Evolutionary conservation across 1,284 basidiomycete genomes (phyloP), one percentile per base, ranked within the genome.

Genomic region (Leccinum fallax): DNA sequence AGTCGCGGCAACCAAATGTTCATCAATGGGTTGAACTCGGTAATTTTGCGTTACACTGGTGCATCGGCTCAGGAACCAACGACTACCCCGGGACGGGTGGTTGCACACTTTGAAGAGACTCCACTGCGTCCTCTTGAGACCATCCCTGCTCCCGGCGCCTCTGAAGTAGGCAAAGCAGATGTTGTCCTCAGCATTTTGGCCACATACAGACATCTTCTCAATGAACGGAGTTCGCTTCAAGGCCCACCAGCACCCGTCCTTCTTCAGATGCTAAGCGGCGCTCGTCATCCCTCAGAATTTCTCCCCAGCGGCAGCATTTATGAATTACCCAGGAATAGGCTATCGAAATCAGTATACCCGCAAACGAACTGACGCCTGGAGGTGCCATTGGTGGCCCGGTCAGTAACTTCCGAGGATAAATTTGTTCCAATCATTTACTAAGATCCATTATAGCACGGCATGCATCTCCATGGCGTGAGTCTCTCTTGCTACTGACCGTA

Each of bases 231-330:
- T 64, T 30, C 51, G 68, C 6, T 84, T 74, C 63, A 61, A 59
- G 8, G 70, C 79, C n/a, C 83, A 3, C 74, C 72, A 1, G 72
- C 74, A 0, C 83, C 83, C 0, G 78, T 83, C 1, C 75, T 85
- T 36, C 76, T 86, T 34, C 84, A 85, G 61, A 80, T 86, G 53
- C 67, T 85, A 38, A 83, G 80, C 58, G 83, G 84, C 5, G 74
- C 79, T 7, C 69, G 70, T 53, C 73, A 76, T 43, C 77, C 81
- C 16, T 68, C 74, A 11, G 74, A 79, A n/a, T 72, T 85, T 26
- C 74, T 84, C 26, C 83, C 83, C 2, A 57, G 61, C 2, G 82
- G 79, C 9, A 78, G 75, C 26, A 75, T 85, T 4, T 83, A 81
- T 60, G 69, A 71, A 21, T 67, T 86, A n/a, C 80, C 80, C 1